A percentile compares a stretch with the other conserved stretches of the same genome.
These are phyloP conservation scores for Fallopia convolvulus DNA, from an alignment of 148 eudicot genomes.

Conservation along the genomic window DNA sequence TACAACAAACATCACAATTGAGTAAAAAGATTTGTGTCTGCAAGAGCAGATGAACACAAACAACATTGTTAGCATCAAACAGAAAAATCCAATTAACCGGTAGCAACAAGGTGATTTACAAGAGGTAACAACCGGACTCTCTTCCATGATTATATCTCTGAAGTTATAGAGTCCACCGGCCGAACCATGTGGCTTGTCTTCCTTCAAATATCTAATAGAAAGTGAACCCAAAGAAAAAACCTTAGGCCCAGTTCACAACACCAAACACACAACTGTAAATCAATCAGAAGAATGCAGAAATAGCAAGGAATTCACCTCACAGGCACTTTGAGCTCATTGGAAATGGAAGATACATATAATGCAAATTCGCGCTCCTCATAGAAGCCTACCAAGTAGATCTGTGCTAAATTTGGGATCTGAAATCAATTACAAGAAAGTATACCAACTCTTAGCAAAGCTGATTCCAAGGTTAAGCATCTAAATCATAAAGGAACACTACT, in stretches of 20 bases:
- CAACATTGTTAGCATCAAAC: background rate
- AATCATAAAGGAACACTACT: background rate
- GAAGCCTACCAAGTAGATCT: conserved; percentile 85
- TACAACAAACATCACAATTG: conserved; percentile 96
- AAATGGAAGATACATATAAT: conserved; percentile 74
- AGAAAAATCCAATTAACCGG: background rate
- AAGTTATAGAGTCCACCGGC: conserved; percentile 82
- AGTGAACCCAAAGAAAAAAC: conserved; percentile 15
- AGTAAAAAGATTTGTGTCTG: conserved; percentile 90
- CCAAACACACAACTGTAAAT: background rate
- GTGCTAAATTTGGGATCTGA: conserved; percentile 82
- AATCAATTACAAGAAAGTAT: conserved; percentile 10
- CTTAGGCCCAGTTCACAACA: conserved; percentile 12
- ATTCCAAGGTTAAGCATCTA: background rate
- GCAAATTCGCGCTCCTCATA: conserved; percentile 95
- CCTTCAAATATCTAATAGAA: conserved; percentile 63
- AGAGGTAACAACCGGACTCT: conserved; percentile 43
- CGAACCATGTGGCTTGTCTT: conserved; percentile 86
- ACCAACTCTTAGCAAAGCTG: background rate
- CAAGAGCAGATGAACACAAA: conserved; percentile 15
- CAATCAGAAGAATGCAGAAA: background rate
- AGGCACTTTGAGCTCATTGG: conserved; percentile 85
- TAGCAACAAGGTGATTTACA: background rate
- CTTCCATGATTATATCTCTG: conserved; percentile 79
- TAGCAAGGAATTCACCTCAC: conserved; percentile 47